Conservation (phyloP, 495 filamentous ascomycete genomes). For the Daldinia childiae region DNA sequence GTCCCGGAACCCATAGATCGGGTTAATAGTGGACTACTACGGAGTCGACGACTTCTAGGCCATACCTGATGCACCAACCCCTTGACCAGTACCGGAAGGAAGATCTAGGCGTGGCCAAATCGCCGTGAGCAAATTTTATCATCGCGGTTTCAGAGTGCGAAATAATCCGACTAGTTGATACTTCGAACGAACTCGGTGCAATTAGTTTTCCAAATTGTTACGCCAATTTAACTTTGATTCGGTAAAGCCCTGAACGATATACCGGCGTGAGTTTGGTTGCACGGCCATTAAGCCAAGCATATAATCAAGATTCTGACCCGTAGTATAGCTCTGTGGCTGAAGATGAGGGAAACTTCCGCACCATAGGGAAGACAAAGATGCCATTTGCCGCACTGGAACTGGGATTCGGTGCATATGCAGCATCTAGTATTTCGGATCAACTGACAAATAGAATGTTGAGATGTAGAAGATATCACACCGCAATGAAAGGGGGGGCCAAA, state of each 20-base stretch:
- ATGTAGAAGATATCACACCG: slow-evolving; percentile 28
- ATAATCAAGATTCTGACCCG: background rate
- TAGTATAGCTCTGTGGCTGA: background rate
- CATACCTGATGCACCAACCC: background rate
- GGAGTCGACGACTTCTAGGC: background rate
- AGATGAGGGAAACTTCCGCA: slow-evolving; percentile 7
- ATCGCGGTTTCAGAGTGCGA: background rate
- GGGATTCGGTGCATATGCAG: slow-evolving; percentile 36
- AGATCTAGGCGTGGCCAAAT: background rate
- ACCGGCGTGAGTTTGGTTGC: background rate
- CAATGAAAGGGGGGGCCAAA: slow-evolving; percentile 16
- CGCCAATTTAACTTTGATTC: background rate
- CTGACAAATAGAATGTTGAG: slow-evolving; percentile 28
- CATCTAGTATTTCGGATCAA: slow-evolving; percentile 31
- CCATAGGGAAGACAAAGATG: slow-evolving; percentile 1
- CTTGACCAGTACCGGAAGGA: background rate
- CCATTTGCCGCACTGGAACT: slow-evolving; percentile 8
- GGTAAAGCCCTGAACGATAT: background rate
- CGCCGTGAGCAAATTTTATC: background rate
- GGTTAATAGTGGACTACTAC: background rate
- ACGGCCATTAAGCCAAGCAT: slow-evolving; percentile 6
- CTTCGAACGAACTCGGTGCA: background rate
- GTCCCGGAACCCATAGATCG: background rate
- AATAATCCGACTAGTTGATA: background rate
- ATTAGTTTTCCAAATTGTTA: background rate